A percentile compares a stretch with the other conserved stretches of the same genome.
These are phyloP conservation scores for Camelina sativa DNA, from an alignment of 345 rosid species.

Conservation along the genomic window DNA sequence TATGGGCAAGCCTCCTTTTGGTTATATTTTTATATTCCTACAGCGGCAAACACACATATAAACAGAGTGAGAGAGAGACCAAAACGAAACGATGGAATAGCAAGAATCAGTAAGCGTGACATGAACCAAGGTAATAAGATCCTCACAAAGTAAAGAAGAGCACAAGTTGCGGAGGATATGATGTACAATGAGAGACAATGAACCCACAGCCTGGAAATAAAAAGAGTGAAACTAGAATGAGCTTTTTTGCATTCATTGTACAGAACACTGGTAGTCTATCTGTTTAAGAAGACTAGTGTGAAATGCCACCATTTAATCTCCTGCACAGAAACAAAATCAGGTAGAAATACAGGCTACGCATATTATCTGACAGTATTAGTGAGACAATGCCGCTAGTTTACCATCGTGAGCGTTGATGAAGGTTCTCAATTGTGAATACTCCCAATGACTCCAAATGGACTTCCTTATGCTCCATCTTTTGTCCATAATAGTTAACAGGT, in stretches of 20 bases:
- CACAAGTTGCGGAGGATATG: constrained; percentile 70
- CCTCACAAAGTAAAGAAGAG: constrained; percentile 90
- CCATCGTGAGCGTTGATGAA: constrained; percentile 81
- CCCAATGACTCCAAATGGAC: constrained; percentile 63
- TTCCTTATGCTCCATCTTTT: constrained; percentile 59
- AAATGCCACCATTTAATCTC: constrained; percentile 3
- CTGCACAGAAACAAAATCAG: constrained; percentile 19
- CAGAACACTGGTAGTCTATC: background rate
- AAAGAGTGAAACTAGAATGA: constrained; percentile 16
- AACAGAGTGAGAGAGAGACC: constrained; percentile 10
- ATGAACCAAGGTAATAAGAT: constrained; percentile 35
- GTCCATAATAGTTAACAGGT: constrained; percentile 87
- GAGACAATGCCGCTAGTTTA: constrained; percentile 37
- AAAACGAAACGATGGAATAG: constrained; percentile 21
- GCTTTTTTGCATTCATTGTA: background rate
- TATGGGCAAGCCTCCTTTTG: constrained; percentile 70
- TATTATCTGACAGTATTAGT: constrained; percentile 3
- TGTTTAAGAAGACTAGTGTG: background rate
- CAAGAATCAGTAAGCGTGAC: constrained; percentile 6
- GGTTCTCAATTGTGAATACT: constrained; percentile 80
- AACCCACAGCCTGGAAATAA: constrained; percentile 76
- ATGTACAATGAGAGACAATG: constrained; percentile 85
- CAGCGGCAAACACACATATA: constrained; percentile 24
- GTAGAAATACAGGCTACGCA: constrained; percentile 1
- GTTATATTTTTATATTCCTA: constrained; percentile 84